Evolutionary conservation across 768 basidiomycete species (phyloP), one percentile per base, ranked within the genome.

Genomic region (Naganishia vishniacii): DNA sequence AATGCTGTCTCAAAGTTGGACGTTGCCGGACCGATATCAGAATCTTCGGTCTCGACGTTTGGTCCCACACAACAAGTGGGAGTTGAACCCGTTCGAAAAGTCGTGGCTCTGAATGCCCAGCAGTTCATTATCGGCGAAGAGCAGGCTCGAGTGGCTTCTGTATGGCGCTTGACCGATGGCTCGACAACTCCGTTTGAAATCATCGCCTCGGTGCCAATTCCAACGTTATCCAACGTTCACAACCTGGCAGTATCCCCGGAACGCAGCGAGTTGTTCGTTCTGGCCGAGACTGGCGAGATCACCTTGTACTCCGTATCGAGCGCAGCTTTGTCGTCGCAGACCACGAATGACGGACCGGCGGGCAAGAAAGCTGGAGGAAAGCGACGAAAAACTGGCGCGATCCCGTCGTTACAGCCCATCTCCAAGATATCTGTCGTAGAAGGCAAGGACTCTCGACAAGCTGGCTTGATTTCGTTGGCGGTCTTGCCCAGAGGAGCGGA

Each of bases 261-360:
- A 44, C 26, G 26, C 4, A 59, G 41, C 13, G 61, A 66, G 23
- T 40, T 77, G 15, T 71, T 72, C 1, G 68, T 74, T 20, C 59
- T 75, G 23, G 73, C 75, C 45, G 42, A 58, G 7, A 73, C 76
- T 0, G 76, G 76, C 28, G 73, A 75, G 58, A 66, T 74, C n/a
- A 72, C 69, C 9, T 32, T 77, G n/a, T 77, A 74, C 68, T 61
- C 65, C 8, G n/a, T 73, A 1, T 31, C 67, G 16, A 49, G 68
- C 23, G 53, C 71, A 3, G 70, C 72, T 59, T 66, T 73, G 56
- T 42, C 63, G n/a, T 49, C 47, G n/a, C 66, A 15, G 45, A 70
- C 59, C 16, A 37, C 12, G 1, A 26, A 12, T 13, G 48, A 34
- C 12, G 49, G 34, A 3, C 13, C 60, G 7, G 20, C 26, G 4